A percentile compares a stretch with the other conserved stretches of the same genome.
Conservation (phyloP, 345 rosid genomes). For the Pseudoturritis turrita region DNA sequence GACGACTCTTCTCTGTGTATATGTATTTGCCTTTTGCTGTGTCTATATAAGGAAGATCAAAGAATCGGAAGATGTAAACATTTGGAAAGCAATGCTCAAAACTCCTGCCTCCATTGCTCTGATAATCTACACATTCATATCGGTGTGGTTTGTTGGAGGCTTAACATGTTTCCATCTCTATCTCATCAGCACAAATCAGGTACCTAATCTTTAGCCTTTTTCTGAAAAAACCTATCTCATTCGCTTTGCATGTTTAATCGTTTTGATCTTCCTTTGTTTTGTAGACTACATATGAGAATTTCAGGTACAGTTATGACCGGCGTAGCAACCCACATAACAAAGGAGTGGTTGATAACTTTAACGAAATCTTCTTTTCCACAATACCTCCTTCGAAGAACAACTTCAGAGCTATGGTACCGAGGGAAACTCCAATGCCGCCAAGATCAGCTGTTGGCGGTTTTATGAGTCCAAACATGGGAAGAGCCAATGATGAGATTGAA, state of each 20-base stretch:
- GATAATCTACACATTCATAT: slow-evolving; percentile 64
- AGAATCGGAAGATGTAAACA: slow-evolving; percentile 38
- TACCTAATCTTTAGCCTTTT: slow-evolving; percentile 12
- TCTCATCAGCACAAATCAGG: slow-evolving; percentile 80
- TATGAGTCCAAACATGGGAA: slow-evolving; percentile 94
- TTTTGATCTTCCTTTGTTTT: slow-evolving; percentile 5
- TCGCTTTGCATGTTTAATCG: background rate
- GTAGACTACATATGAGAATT: slow-evolving; percentile 92
- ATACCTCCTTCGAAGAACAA: slow-evolving; percentile 71
- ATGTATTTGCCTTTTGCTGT: slow-evolving; percentile 75
- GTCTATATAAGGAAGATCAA: slow-evolving; percentile 63
- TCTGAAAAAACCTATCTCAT: background rate
- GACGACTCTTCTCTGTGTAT: slow-evolving; percentile 76
- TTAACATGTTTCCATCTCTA: slow-evolving; percentile 83
- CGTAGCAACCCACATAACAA: slow-evolving; percentile 72
- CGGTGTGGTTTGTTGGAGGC: slow-evolving; percentile 91
- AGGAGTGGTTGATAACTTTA: slow-evolving; percentile 72
- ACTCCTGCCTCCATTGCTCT: slow-evolving; percentile 76
- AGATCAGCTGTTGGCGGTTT: slow-evolving; percentile 64
- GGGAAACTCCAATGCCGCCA: slow-evolving; percentile 55
- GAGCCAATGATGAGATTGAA: slow-evolving; percentile 68
- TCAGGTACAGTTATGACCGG: slow-evolving; percentile 65
- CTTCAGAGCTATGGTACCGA: slow-evolving; percentile 58
- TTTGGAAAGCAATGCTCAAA: slow-evolving; percentile 63
- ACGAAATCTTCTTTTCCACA: slow-evolving; percentile 58